Percentiles rank a stretch among this genome's conserved stretches.
These are phyloP conservation scores for Galeopsis tetrahit DNA, from an alignment of 257 asterid genomes.

Conservation along the genomic window DNA sequence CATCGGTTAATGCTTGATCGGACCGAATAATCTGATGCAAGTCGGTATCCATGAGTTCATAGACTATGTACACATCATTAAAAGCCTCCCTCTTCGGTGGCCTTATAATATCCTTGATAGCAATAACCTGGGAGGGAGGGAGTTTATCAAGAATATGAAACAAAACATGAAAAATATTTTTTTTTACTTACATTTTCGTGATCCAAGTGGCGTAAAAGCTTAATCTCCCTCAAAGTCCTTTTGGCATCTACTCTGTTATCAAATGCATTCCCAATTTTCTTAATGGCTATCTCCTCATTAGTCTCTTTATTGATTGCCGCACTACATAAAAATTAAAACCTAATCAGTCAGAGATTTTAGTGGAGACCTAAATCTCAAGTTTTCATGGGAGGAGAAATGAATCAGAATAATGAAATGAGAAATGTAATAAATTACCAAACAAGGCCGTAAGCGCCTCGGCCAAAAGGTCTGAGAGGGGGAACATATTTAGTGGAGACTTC, in stretches of 20 bases:
- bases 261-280: conserved; percentile 86
- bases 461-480: conserved; percentile 88
- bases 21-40: conserved; percentile 93
- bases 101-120: conserved; percentile 78
- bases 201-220: conserved; percentile 80
- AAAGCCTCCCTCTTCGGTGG: conserved; percentile 74
- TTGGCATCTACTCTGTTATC: conserved; percentile 80
- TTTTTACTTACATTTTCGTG: conserved; percentile 67
- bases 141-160: conserved; percentile 5
- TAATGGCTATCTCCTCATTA: conserved; percentile 77
- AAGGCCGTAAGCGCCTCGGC: conserved; percentile 93
- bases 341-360: too few relatives aligned
- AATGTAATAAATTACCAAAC: conserved; percentile 57
- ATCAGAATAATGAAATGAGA: neutral
- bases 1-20: conserved; percentile 70
- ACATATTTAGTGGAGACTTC: conserved; percentile 71
- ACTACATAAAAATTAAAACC: conserved; percentile 48
- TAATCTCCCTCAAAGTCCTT: conserved; percentile 84
- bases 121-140: conserved; percentile 71
- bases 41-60: conserved; percentile 85
- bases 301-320: conserved; percentile 76
- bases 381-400: too few relatives aligned
- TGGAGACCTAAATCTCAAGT: too few relatives aligned
- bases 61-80: conserved; percentile 81
- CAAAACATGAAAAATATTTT: neutral